Percentiles rank a stretch among this genome's conserved stretches.
These are phyloP conservation scores for Stenocarpella maydis DNA, from an alignment of 2,329 filamentous ascomycete genomes.

Conservation along the genomic window DNA sequence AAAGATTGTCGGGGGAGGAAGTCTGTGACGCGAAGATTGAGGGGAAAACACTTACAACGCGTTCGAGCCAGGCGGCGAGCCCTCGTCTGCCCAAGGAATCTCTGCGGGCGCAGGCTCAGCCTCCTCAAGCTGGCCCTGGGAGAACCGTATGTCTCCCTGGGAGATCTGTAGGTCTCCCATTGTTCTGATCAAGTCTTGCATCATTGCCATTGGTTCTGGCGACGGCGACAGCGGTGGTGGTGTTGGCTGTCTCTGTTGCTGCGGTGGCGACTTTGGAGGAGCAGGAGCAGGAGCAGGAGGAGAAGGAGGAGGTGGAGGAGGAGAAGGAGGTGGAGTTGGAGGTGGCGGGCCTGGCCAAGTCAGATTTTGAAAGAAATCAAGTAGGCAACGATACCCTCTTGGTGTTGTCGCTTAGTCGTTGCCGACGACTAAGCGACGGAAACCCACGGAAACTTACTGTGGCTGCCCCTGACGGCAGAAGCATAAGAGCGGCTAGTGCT, in stretches of 20 bases:
- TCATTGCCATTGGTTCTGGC: neutral
- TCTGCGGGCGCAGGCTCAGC: neutral
- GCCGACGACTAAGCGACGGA: too few relatives aligned
- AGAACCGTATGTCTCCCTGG: too few relatives aligned
- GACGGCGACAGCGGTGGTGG: neutral
- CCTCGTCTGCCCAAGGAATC: neutral
- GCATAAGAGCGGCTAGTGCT: constrained; percentile 9
- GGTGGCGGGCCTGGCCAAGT: constrained; percentile 1
- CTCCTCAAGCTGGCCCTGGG: too few relatives aligned
- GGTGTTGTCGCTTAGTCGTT: neutral
- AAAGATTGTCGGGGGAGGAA: neutral
- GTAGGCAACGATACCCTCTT: neutral
- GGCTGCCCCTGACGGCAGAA: constrained; percentile 16
- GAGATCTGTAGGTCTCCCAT: too few relatives aligned
- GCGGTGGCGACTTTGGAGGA: neutral
- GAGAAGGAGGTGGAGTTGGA: neutral
- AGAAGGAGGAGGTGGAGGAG: neutral
- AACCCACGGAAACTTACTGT: neutral
- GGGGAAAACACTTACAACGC: neutral
- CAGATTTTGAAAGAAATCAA: neutral
- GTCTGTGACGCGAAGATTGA: neutral
- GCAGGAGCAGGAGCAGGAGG: neutral
- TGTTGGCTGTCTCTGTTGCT: neutral
- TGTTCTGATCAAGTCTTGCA: too few relatives aligned
- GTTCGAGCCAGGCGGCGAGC: neutral